phyloP scores from a whole-genome alignment of 176 grass and related monocot genomes.

The Raddia distichophylla region DNA sequence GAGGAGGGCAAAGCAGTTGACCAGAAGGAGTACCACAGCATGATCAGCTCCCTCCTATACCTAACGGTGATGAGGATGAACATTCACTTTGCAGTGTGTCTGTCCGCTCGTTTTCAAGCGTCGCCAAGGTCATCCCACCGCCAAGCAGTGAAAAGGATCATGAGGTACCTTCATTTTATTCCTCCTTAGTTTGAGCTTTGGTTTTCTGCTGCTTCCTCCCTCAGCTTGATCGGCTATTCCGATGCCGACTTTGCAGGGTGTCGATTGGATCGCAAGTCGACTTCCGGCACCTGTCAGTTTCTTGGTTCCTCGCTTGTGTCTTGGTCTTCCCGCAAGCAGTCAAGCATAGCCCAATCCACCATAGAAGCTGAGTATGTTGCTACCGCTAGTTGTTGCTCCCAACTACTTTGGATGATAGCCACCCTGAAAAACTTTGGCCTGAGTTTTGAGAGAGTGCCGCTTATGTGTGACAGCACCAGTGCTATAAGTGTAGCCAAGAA shows the following conservation, averaged over 20 bases:
- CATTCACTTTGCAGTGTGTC: background rate
- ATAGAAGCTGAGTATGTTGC: no score
- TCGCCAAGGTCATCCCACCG: background rate
- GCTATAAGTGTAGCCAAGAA: no score
- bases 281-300: background rate
- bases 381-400: background rate
- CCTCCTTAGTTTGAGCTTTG: no score
- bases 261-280: no score
- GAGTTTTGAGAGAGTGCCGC: no score
- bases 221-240: background rate
- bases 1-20: background rate
- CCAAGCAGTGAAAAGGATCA: background rate
- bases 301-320: background rate
- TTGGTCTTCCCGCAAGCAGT: background rate
- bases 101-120: background rate
- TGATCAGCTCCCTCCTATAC: no score
- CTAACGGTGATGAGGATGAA: background rate
- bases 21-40: no score
- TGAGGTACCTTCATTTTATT: no score
- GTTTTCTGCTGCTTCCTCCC: background rate
- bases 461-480: no score
- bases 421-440: no score
- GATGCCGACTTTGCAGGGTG: background rate
- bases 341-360: background rate
- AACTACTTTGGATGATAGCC: background rate